Base-by-base conservation (phyloP, 164 flowering plant species). In the Kingdonia uniflora region DNA sequence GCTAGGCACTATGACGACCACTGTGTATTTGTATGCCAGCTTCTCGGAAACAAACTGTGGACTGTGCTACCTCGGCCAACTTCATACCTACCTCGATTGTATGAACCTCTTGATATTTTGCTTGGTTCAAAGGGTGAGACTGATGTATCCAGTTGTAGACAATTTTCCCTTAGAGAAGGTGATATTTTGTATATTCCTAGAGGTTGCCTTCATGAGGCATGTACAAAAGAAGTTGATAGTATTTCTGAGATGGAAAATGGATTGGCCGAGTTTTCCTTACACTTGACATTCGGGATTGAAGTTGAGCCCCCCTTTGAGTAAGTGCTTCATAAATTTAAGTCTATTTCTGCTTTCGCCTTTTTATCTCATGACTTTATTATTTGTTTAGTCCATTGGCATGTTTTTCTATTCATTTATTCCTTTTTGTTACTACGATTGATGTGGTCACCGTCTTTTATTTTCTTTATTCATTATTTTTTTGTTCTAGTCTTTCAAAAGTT, bases 241-340 rank as follows among this genome's bases (percentile, higher is more conserved):
- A 71, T 19, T 19, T 24, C 24, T 17, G 49, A 19, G 25, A 43
- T 19, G 22, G 58, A 57, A 44, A 65, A 53, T 57, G 68, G 39
- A 2, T 49, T 51, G 19, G 55, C 58, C 61, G 75, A 63, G 24
- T 79, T 65, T 64, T 86, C 91, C 41, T 64, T 83, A 52, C 95
- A 86, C 66, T 68, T 86, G 58, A 86, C 95, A 5, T 74, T 86
- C 51, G 76, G 79, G 19, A 68, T 86, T 65, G 88, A 86, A 66
- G 72, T 86, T 55, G 95, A 83, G 61, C 82, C 83, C 60, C 88
- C 90, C 44, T 86, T 86, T 66, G 84, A 79, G 95, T 86, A 78
- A 83, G 90, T 71, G 50, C 43, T 25, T 58, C 40, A 11, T 53
- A 8, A 53, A 46, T 41, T 65, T 6, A 50, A 29, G 21, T 35